Conservation (phyloP, 1,139 yeast genomes). For the Candida glucosophila region DNA sequence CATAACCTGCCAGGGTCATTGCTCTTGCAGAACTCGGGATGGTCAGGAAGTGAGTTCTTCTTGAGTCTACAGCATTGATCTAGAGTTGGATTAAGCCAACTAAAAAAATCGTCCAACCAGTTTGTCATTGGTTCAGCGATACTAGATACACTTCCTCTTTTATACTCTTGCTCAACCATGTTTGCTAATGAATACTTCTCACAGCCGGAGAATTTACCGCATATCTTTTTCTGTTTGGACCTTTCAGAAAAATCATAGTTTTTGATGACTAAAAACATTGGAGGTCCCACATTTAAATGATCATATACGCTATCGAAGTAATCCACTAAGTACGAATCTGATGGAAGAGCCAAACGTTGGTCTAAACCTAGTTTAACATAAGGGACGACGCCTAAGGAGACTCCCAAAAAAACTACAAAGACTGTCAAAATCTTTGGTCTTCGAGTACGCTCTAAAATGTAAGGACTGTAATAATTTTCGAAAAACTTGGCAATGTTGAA, state of each 20-base stretch:
- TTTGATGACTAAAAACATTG: slow-evolving; percentile 73
- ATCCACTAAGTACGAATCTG: slow-evolving; percentile 67
- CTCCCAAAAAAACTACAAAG: slow-evolving; percentile 56
- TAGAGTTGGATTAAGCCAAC: slow-evolving; percentile 79
- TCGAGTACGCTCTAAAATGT: slow-evolving; percentile 39
- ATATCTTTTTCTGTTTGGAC: slow-evolving; percentile 58
- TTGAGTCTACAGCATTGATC: slow-evolving; percentile 78
- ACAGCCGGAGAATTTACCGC: slow-evolving; percentile 86
- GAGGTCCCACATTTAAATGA: slow-evolving; percentile 83
- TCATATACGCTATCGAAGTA: slow-evolving; percentile 72
- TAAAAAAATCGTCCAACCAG: slow-evolving; percentile 88
- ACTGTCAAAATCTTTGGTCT: slow-evolving; percentile 42
- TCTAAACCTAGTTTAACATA: slow-evolving; percentile 70
- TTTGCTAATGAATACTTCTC: slow-evolving; percentile 71
- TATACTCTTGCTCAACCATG: slow-evolving; percentile 79
- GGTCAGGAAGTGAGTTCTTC: slow-evolving; percentile 18
- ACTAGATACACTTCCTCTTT: slow-evolving; percentile 54
- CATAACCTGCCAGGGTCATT: slow-evolving; percentile 65
- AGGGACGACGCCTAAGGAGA: slow-evolving; percentile 65
- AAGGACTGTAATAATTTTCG: slow-evolving; percentile 35
- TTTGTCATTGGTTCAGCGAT: slow-evolving; percentile 77
- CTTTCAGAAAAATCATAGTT: slow-evolving; percentile 55
- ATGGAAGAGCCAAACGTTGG: slow-evolving; percentile 81
- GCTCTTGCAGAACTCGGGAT: slow-evolving; percentile 55
- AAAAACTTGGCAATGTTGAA: slow-evolving; percentile 19